A percentile compares a stretch with the other conserved stretches of the same genome.
Evolutionary conservation across 2,329 filamentous ascomycete genomes (phyloP).

Genomic region (Fusarium poae): DNA sequence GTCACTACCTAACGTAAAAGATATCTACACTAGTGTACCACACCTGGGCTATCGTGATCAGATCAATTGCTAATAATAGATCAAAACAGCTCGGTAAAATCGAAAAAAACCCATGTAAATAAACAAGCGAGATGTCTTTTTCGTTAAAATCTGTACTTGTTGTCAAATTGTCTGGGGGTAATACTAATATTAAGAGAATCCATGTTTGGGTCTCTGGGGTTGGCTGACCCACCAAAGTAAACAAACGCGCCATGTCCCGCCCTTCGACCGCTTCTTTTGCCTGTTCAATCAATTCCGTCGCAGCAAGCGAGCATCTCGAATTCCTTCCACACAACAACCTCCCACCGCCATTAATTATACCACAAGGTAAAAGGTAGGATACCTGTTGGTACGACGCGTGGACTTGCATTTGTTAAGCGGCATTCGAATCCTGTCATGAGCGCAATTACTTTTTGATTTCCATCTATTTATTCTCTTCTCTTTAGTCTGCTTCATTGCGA

Average conservation of each 20-base stretch:
- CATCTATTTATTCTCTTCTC: constrained; percentile 7
- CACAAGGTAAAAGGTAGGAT: background rate
- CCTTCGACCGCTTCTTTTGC: constrained; percentile 23
- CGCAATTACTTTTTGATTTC: constrained; percentile 30
- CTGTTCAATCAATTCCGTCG: constrained; percentile 24
- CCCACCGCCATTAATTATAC: constrained; percentile 11
- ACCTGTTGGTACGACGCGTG: constrained; percentile 20
- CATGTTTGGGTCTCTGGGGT: constrained; percentile 41
- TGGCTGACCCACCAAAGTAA: constrained; percentile 49
- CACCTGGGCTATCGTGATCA: background rate
- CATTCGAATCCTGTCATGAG: constrained; percentile 39
- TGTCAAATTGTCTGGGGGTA: constrained; percentile 1
- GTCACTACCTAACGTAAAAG: background rate
- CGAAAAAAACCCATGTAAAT: background rate
- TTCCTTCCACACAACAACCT: constrained; percentile 38
- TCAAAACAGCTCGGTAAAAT: background rate
- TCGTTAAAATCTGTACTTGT: constrained; percentile 1
- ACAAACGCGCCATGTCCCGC: constrained; percentile 53
- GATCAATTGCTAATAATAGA: constrained; percentile 3
- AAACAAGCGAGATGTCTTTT: background rate
- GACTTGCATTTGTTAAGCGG: constrained; percentile 7
- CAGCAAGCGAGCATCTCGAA: constrained; percentile 28
- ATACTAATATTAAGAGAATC: background rate
- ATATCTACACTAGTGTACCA: background rate
- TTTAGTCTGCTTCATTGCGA: constrained; percentile 16